Conservation (phyloP, 2,329 filamentous ascomycete genomes). For the Chaetoscypha palmicola region DNA sequence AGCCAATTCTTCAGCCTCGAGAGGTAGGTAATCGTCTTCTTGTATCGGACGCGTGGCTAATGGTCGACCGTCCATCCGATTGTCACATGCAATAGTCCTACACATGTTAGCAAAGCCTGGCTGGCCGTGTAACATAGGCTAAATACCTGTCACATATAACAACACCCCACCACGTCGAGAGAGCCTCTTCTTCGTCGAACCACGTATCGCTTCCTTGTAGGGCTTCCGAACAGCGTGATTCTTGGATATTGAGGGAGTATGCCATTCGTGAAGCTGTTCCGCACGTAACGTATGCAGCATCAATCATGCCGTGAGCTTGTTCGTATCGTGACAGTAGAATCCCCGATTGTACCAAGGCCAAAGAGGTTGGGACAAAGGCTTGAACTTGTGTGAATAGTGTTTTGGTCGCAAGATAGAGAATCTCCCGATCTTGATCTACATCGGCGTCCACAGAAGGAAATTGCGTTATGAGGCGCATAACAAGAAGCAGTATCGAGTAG, state of each 20-base stretch:
- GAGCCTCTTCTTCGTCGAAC: slow-evolving; percentile 19
- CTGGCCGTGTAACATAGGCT: no score
- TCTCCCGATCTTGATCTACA: slow-evolving; percentile 16
- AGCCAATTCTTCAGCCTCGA: slow-evolving; percentile 16
- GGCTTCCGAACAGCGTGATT: slow-evolving; percentile 12
- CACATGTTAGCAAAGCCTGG: no score
- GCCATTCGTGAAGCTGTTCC: slow-evolving; percentile 18
- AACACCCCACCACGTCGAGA: slow-evolving; percentile 22
- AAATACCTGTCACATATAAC: slow-evolving; percentile 22
- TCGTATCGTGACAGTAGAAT: slow-evolving; percentile 20
- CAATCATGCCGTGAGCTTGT: slow-evolving; percentile 17
- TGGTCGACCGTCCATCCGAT: slow-evolving; percentile 13
- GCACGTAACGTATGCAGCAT: slow-evolving; percentile 20
- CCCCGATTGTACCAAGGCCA: slow-evolving; percentile 18
- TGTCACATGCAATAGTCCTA: slow-evolving; percentile 16
- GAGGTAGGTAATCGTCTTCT: slow-evolving; percentile 16
- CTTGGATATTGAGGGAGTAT: slow-evolving; percentile 15
- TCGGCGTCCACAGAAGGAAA: slow-evolving; percentile 16
- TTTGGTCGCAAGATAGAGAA: slow-evolving; percentile 21
- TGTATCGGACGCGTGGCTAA: slow-evolving; percentile 14
- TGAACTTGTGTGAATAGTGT: slow-evolving; percentile 23
- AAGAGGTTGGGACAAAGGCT: slow-evolving; percentile 16
- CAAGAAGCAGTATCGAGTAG: slow-evolving; percentile 20
- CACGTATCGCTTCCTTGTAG: slow-evolving; percentile 16
- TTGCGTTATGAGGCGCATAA: slow-evolving; percentile 17